Base-by-base conservation (phyloP, 2,329 filamentous ascomycete species). In the Salinomyces thailandicus region DNA sequence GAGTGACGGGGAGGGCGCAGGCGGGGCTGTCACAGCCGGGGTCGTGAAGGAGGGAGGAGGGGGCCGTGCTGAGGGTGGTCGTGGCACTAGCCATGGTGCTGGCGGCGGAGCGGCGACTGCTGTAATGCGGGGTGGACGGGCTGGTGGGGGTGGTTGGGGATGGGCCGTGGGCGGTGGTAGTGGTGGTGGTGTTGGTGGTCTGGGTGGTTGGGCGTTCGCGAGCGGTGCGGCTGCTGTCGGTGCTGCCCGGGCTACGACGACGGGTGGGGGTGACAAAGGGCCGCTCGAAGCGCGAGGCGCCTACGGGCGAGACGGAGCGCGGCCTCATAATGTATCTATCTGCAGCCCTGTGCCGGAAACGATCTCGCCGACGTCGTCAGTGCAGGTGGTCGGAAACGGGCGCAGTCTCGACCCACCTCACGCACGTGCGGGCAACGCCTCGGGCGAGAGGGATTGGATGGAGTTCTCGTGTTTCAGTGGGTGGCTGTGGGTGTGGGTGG, bases 251-350 rank as follows among this genome's bases (percentile, higher is more conserved):
- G 22, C 9, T n/a, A 8, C 33, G 42, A 26, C 35, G 38, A n/a
- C 9, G 9, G 22, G n/a, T n/a, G 9, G 46, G 46, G 12, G 50
- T 42, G 20, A 37, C 22, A 36, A 45, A 54, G 6, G 52, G 48
- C 35, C 32, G 32, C 41, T 57, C 54, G 44, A 57, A 57, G 13
- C 47, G 44, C 11, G 46, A 50, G 18, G 54, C 45, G 35, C 53
- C 54, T 13, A 57, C 34, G 4, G 53, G 53, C 19, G 50, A 53
- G 22, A 57, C 44, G 28, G n/a, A n/a, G n/a, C n/a, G n/a, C n/a
- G n/a, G n/a, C n/a, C n/a, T n/a, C n/a, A n/a, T n/a, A n/a, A n/a
- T n/a, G n/a, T n/a, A n/a, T n/a, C n/a, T n/a, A n/a, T n/a, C n/a
- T n/a, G n/a, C n/a, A n/a, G n/a, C n/a, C n/a, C n/a, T n/a, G n/a